Percentiles rank a stretch among this genome's conserved stretches.
These are phyloP conservation scores for Raphanus raphanistrum DNA, from an alignment of 345 rosid species.

Conservation along the genomic window DNA sequence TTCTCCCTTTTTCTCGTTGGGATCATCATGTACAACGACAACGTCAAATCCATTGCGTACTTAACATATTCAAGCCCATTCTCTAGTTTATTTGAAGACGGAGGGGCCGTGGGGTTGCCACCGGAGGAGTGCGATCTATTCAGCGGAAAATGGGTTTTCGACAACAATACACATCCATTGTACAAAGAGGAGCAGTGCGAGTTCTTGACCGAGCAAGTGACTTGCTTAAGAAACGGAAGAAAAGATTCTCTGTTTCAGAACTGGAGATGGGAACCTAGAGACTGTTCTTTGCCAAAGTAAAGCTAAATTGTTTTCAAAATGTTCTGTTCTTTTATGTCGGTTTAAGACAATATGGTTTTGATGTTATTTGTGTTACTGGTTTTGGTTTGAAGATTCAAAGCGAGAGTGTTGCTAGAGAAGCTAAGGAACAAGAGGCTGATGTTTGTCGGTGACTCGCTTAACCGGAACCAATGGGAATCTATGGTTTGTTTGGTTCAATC, in stretches of 20 bases:
- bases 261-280: constrained; percentile 96
- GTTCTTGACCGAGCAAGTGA: constrained; percentile 78
- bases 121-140: constrained; percentile 83
- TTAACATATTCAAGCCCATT: constrained; percentile 61
- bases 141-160: constrained; percentile 81
- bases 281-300: constrained; percentile 83
- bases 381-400: constrained; percentile 54
- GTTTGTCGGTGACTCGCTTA: constrained; percentile 97
- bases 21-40: constrained; percentile 64
- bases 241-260: constrained; percentile 77
- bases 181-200: constrained; percentile 84
- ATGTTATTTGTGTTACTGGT: background rate
- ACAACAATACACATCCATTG: constrained; percentile 62
- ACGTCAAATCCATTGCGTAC: constrained; percentile 63
- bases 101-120: constrained; percentile 60
- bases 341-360: background rate
- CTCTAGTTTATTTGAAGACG: constrained; percentile 38
- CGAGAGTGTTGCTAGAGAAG: constrained; percentile 68
- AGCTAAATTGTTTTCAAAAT: background rate
- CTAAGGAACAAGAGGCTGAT: constrained; percentile 91
- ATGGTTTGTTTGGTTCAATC: constrained; percentile 95
- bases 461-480: constrained; percentile 98
- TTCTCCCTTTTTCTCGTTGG: constrained; percentile 67
- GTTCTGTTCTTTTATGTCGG: background rate
- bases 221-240: constrained; percentile 91